phyloP scores from a whole-genome alignment of 78 protist species.

The slime mould (Dictyostelium discoideum) region DNA sequence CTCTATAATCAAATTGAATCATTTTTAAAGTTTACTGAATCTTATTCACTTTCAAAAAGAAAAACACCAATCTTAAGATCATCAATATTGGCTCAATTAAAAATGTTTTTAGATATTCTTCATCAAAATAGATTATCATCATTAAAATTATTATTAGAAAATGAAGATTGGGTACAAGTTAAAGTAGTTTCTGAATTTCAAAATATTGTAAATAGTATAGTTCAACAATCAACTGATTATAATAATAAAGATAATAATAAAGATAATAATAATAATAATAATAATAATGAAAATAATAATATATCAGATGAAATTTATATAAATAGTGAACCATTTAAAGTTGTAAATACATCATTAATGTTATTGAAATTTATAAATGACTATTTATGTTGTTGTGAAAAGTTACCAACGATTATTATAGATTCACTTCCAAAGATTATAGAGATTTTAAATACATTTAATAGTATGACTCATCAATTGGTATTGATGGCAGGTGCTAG shows the following conservation, averaged over 20 bases:
- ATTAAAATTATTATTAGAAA: constrained; percentile 33
- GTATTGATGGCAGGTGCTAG: constrained; percentile 78
- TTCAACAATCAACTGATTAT: constrained; percentile 17
- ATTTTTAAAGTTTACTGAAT: constrained; percentile 52
- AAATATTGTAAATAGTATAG: constrained; percentile 16
- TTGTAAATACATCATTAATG: constrained; percentile 72
- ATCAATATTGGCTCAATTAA: not conserved
- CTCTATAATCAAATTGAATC: constrained; percentile 45
- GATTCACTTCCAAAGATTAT: constrained; percentile 60
- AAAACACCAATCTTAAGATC: constrained; percentile 34
- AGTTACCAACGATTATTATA: constrained; percentile 26
- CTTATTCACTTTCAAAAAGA: not conserved
- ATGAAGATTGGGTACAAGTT: constrained; percentile 71
- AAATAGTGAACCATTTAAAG: constrained; percentile 54
- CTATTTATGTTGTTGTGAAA: constrained; percentile 32
- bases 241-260: not conserved
- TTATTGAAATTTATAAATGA: constrained; percentile 67
- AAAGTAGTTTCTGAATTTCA: constrained; percentile 64
- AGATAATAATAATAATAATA: not conserved
- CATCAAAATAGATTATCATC: constrained; percentile 58
- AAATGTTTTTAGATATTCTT: constrained; percentile 29
- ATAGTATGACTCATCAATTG: constrained; percentile 63
- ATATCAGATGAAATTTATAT: constrained; percentile 32
- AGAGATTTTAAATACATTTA: constrained; percentile 54
- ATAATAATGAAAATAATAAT: not conserved